Evolutionary conservation across 148 eudicot genomes (phyloP), one percentile per base, ranked within the genome.

Genomic region (Camellia sinensis): DNA sequence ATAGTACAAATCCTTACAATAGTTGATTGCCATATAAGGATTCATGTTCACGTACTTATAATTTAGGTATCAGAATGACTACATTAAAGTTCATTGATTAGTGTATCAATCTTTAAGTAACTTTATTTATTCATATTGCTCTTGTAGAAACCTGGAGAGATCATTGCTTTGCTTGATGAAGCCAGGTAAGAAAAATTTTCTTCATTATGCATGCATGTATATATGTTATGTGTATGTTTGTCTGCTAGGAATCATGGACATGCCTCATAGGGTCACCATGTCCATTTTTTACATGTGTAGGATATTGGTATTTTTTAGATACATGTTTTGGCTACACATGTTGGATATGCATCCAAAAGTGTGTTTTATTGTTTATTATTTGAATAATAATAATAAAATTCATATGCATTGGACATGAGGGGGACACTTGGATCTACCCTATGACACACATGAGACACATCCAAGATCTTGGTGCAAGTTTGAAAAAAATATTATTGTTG

Each of bases 61-160:
- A 73, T 46, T 52, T 56, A 13, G 56, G 5, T 18, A 12, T 14
- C 54, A 18, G 48, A 11, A 54, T 48, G 43, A 56, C 43, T 69
- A 48, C 7, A 5, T 67, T 46, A 15, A 43, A 8, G 3, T 7
- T 44, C 43, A 14, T 56, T 44, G 5, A 57, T 79, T 8, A 6
- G n/a, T 43, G 5, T 29, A 67, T 21, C 53, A 54, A 53, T 40
- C 37, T 57, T 67, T 29, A 29, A 56, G 75, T 56, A 11, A 56
- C 7, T 78, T 53, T 48, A 13, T 68, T 41, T 18, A 29, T 79
- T 76, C 65, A 10, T 70, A 29, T 84, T 79, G 56, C 68, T 80
- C 77, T 82, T 89, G 90, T 97, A 96, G 99, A 96, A 96, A 92
- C 99, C 98, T 75, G 99, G 99, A 80, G 99, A 98, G 71, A 91